A percentile compares a stretch with the other conserved stretches of the same genome.
Conservation (phyloP, 2,329 filamentous ascomycete species). For the Drechmeria coniospora region DNA sequence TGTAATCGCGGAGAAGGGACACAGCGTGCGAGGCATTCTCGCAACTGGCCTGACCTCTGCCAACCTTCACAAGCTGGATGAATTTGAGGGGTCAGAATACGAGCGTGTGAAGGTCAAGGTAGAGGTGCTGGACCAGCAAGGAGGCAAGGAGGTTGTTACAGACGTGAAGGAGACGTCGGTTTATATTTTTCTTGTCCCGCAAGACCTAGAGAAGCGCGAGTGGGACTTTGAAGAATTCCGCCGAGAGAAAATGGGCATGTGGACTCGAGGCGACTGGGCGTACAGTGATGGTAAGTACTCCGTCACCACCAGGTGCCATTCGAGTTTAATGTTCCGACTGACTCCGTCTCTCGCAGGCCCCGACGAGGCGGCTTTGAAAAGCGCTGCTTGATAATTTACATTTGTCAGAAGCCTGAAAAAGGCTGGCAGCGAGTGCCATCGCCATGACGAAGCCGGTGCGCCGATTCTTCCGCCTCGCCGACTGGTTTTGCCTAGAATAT, state of each 20-base stretch:
- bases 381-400: slow-evolving; percentile 2
- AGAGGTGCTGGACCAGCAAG: slow-evolving; percentile 30
- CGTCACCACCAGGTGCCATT: neutral
- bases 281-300: slow-evolving; percentile 22
- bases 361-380: neutral
- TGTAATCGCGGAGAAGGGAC: slow-evolving; percentile 41
- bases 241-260: slow-evolving; percentile 48
- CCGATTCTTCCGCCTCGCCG: too few species aligned
- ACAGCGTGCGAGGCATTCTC: slow-evolving; percentile 57
- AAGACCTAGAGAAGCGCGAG: slow-evolving; percentile 51
- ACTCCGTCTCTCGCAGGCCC: too few species aligned
- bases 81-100: slow-evolving; percentile 72
- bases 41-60: slow-evolving; percentile 64
- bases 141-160: slow-evolving; percentile 20
- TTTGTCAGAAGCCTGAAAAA: too few species aligned
- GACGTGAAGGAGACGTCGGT: slow-evolving; percentile 39
- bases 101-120: slow-evolving; percentile 38
- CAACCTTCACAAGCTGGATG: slow-evolving; percentile 61
- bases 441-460: too few species aligned
- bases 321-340: neutral
- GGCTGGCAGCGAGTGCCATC: too few species aligned
- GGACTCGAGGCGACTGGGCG: slow-evolving; percentile 35
- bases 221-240: slow-evolving; percentile 85
- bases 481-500: too few species aligned
- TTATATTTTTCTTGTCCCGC: slow-evolving; percentile 45